These are phyloP conservation scores for Aphanomyces cochlioides DNA, from an alignment of 352 stramenopile genomes.

Conservation along the genomic window DNA sequence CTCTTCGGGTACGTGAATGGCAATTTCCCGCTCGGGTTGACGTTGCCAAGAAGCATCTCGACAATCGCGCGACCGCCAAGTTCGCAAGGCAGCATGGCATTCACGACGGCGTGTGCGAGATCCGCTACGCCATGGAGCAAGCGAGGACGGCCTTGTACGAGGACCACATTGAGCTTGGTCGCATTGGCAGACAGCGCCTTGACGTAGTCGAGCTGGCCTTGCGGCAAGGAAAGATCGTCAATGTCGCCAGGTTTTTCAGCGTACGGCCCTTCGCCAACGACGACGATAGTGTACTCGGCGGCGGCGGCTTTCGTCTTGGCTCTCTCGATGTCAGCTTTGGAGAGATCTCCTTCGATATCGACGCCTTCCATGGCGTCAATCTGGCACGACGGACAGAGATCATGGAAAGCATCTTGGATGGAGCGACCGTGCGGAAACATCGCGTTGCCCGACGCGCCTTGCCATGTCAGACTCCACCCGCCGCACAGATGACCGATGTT, in stretches of 20 bases:
- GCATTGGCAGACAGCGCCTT: slow-evolving; percentile 42
- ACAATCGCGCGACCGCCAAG: slow-evolving; percentile 66
- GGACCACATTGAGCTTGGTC: slow-evolving; percentile 65
- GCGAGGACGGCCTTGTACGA: slow-evolving; percentile 65
- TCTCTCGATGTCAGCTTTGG: slow-evolving; percentile 37
- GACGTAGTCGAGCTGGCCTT: slow-evolving; percentile 61
- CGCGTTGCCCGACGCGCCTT: slow-evolving; percentile 52
- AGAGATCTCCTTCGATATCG: slow-evolving; percentile 45
- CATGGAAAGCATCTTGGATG: slow-evolving; percentile 48
- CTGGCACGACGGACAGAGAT: neutral
- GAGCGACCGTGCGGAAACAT: slow-evolving; percentile 63
- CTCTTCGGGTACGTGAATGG: slow-evolving; percentile 76
- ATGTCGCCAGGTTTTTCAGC: slow-evolving; percentile 83
- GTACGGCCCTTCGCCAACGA: slow-evolving; percentile 70
- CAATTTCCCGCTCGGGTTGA: slow-evolving; percentile 68
- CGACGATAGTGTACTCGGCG: slow-evolving; percentile 71
- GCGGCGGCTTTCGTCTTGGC: slow-evolving; percentile 44
- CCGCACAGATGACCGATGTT: slow-evolving; percentile 70
- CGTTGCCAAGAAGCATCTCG: slow-evolving; percentile 61
- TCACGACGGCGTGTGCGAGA: slow-evolving; percentile 53
- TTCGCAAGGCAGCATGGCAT: slow-evolving; percentile 73
- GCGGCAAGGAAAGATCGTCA: slow-evolving; percentile 48
- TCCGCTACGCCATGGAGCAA: slow-evolving; percentile 47
- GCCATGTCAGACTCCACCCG: slow-evolving; percentile 69
- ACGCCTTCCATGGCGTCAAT: slow-evolving; percentile 49